phyloP scores from a whole-genome alignment of 1,284 basidiomycete species.

The Boletus semigastroideus region DNA sequence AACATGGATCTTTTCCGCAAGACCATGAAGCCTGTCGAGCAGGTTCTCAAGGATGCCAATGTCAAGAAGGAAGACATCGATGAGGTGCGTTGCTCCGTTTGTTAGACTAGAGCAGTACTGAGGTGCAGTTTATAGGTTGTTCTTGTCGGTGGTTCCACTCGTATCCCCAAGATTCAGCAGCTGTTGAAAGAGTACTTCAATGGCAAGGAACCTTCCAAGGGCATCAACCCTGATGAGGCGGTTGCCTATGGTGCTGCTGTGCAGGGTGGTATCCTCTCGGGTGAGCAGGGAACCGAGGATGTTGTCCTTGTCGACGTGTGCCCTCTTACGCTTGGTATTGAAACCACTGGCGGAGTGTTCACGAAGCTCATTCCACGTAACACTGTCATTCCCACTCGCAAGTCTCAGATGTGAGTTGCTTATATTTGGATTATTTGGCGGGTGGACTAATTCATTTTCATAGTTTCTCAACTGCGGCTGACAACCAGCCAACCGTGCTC shows the following conservation, averaged over 20 bases:
- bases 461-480: conserved; percentile 81
- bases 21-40: conserved; percentile 99
- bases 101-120: neutral
- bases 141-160: conserved; percentile 94
- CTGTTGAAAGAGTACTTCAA: conserved; percentile 91
- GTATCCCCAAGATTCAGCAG: conserved; percentile 98
- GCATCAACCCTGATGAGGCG: conserved; percentile 92
- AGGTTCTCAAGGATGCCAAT: conserved; percentile 96
- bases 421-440: neutral
- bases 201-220: conserved; percentile 90
- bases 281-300: conserved; percentile 80
- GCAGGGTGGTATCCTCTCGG: conserved; percentile 95
- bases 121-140: neutral
- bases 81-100: conserved; percentile 56
- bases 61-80: conserved; percentile 98
- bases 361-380: conserved; percentile 96
- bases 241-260: conserved; percentile 52
- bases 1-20: conserved; percentile 99
- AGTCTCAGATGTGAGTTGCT: conserved; percentile 79
- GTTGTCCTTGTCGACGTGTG: conserved; percentile 96
- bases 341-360: conserved; percentile 98
- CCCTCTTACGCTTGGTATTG: conserved; percentile 94
- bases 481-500: conserved; percentile 76
- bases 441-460: neutral
- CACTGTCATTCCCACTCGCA: conserved; percentile 93